These are phyloP conservation scores for Barnettozyma siamensis DNA, from an alignment of 805 yeast genomes.

Conservation along the genomic window DNA sequence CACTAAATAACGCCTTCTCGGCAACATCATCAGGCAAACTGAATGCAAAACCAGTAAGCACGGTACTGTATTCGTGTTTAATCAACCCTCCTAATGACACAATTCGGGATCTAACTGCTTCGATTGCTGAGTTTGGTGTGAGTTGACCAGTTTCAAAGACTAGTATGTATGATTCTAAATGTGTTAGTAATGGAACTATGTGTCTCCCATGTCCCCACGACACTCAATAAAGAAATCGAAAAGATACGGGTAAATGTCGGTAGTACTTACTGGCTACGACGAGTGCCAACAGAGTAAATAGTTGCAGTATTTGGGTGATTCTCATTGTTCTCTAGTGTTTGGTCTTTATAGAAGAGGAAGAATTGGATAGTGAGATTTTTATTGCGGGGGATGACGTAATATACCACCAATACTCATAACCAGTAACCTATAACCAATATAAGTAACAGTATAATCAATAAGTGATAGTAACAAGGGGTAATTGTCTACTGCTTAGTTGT, in stretches of 20 bases:
- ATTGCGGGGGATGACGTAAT: no score
- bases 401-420: no score
- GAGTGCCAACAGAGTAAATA: conserved; percentile 2
- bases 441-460: no score
- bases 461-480: no score
- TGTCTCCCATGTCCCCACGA: no score
- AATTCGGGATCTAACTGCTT: conserved; percentile 30
- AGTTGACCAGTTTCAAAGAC: conserved; percentile 25
- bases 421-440: no score
- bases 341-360: no score
- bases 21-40: conserved; percentile 30
- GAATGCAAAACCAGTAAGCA: conserved; percentile 44
- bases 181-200: no score
- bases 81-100: conserved; percentile 37
- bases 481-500: no score
- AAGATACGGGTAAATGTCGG: no score
- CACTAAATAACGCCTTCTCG: conserved; percentile 17
- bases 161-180: conserved; percentile 21
- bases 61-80: conserved; percentile 40
- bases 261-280: conserved; percentile 6
- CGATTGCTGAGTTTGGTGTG: conserved; percentile 25
- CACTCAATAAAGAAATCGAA: no score
- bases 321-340: neutral
- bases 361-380: no score
- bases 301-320: neutral